Evolutionary conservation across 2,329 filamentous ascomycete genomes (phyloP), one percentile per base, ranked within the genome.

Genomic region (Trichoderma koningii): DNA sequence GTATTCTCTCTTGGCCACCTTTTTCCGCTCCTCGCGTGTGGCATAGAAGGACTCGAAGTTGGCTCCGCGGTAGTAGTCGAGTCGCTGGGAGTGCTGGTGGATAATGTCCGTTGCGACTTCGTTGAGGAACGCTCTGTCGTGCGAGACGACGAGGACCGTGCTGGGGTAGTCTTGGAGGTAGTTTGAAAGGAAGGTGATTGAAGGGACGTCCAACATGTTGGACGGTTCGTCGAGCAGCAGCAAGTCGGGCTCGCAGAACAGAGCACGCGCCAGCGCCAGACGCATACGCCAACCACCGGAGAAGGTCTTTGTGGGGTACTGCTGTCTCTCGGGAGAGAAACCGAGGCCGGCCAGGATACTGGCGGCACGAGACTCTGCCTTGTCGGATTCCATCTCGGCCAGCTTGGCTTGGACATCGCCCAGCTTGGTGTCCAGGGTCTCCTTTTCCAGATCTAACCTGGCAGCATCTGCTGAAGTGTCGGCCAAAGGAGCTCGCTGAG

Each of bases 171-270:
- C 83, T 77, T 97, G 93, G 9, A 99, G 89, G 75, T 99, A 99
- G 74, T 93, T 94, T 55, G 94, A 91, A 76, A 99, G 85, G 86
- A 98, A 99, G 64, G 95, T 96, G 75, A 99, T 98, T 26, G 95
- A 98, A n/a, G 95, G 95, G 65, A 99, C 95, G 80, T 98, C 95
- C 92, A 99, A 93, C 94, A 98, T 98, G 88, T 98, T 98, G 64
- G 94, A 98, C 80, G 95, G 95, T 87, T 99, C 95, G 82, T 99
- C 95, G 71, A 99, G 92, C 76, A 99, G 85, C 66, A 99, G 81
- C 60, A 99, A 83, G 79, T 99, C 95, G 50, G 95, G 95, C 77
- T 99, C 95, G 81, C 95, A 99, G 83, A 99, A 99, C 42, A 99
- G 86, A 15, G 95, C 95, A 84, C 95, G 85, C 14, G 95, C 95